phyloP scores from a whole-genome alignment of 108 stramenopile species.

The Aurantiochytrium sp. region DNA sequence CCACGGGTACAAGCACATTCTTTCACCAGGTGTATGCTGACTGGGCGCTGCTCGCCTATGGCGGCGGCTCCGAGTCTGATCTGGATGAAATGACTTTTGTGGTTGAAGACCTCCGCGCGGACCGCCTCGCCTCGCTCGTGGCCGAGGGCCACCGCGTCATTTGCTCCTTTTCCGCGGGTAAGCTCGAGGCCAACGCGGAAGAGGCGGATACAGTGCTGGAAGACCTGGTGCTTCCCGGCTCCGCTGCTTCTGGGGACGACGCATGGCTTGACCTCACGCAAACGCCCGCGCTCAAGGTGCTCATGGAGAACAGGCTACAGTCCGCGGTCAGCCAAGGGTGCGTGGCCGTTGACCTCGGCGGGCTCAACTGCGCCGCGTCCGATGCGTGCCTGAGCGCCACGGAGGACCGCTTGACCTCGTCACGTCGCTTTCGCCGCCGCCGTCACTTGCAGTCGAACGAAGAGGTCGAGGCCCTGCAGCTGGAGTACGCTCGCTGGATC shows the following conservation, averaged over 20 bases:
- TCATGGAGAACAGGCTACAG: not conserved
- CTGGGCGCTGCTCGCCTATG: not conserved
- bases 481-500: not conserved
- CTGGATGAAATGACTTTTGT: not conserved
- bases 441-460: not conserved
- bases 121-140: not conserved
- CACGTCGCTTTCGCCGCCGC: too few relatives aligned
- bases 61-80: not conserved
- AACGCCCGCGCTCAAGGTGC: not conserved
- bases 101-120: not conserved
- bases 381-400: not conserved
- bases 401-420: not conserved
- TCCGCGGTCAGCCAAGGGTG: not conserved
- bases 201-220: not conserved
- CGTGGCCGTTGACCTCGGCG: not conserved
- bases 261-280: not conserved
- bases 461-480: not conserved
- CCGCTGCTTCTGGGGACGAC: not conserved
- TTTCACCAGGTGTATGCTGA: not conserved
- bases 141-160: not conserved
- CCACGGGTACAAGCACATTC: not conserved
- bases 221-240: not conserved
- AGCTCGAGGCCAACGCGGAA: not conserved
- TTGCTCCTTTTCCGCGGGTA: conserved; percentile 25
- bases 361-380: not conserved